Conservation (phyloP, 768 basidiomycete species). For the Tricholoma saponaceum region DNA sequence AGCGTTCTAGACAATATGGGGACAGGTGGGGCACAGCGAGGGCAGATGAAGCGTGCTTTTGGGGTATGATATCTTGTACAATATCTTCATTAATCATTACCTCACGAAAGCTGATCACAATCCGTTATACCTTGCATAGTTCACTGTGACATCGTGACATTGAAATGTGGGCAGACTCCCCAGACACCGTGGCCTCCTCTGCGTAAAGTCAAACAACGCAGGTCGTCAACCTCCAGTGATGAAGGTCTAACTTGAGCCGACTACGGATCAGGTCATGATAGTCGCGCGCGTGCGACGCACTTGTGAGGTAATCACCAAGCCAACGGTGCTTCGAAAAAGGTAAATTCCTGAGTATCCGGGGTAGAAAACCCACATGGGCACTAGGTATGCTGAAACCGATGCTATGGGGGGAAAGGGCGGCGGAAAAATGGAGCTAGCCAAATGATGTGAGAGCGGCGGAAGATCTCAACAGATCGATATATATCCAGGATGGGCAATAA, state of each 20-base stretch:
- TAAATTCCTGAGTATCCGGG: neutral
- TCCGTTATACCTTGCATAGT: neutral
- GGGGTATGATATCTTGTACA: slow-evolving; percentile 1
- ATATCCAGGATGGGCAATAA: neutral
- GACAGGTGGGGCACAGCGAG: neutral
- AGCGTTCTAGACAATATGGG: slow-evolving; percentile 12
- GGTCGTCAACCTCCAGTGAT: too few relatives aligned
- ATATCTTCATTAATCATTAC: neutral
- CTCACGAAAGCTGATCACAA: neutral
- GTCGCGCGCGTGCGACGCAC: too few relatives aligned
- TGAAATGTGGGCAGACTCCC: slow-evolving; percentile 5
- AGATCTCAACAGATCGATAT: neutral
- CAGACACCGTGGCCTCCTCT: slow-evolving; percentile 14
- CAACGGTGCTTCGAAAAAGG: neutral
- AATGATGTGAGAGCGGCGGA: neutral
- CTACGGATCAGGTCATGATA: neutral
- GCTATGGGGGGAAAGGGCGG: neutral
- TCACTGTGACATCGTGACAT: slow-evolving; percentile 10
- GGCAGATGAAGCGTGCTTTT: slow-evolving; percentile 14
- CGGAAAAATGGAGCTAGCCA: neutral
- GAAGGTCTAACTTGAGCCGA: neutral
- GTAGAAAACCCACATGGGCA: too few relatives aligned
- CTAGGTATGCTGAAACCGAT: too few relatives aligned
- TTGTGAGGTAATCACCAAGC: too few relatives aligned
- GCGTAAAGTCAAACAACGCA: neutral